These are phyloP conservation scores for Gracilaria gracilis DNA, from an alignment of 23 red algal species.

Conservation along the genomic window DNA sequence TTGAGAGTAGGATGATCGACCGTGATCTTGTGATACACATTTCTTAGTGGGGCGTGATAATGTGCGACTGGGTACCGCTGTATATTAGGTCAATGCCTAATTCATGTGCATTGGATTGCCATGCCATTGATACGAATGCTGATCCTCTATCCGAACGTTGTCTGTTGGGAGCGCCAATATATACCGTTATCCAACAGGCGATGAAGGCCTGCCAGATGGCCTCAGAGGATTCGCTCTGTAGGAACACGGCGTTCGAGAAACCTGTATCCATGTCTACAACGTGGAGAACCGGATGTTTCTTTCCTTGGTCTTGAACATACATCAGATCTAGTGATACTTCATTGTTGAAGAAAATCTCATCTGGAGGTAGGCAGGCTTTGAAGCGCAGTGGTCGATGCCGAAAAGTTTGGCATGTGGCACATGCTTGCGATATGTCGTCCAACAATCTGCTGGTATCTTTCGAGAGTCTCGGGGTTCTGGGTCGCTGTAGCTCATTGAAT, in stretches of 20 bases:
- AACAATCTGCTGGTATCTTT: no score
- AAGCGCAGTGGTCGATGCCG: neutral
- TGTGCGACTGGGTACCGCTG: neutral
- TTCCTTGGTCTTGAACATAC: neutral
- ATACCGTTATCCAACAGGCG: conserved; percentile 26
- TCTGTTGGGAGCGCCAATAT: conserved; percentile 23
- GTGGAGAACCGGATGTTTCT: neutral
- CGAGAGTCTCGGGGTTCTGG: no score
- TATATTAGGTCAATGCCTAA: neutral
- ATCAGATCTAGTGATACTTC: neutral
- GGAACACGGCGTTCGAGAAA: conserved; percentile 2
- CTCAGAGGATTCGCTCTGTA: neutral
- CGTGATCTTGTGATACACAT: neutral
- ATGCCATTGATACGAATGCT: neutral
- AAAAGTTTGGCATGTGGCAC: neutral
- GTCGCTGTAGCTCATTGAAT: neutral
- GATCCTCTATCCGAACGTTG: neutral
- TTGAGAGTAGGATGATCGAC: neutral
- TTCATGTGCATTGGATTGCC: neutral
- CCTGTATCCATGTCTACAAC: conserved; percentile 41
- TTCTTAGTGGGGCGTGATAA: neutral
- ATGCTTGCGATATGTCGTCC: no score
- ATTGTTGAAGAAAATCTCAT: neutral
- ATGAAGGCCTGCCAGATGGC: conserved; percentile 33
- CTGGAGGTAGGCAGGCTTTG: neutral